Evolutionary conservation across 352 stramenopile genomes (phyloP), one percentile per base, ranked within the genome.

Genomic region (Chrysophaeum taylorii): DNA sequence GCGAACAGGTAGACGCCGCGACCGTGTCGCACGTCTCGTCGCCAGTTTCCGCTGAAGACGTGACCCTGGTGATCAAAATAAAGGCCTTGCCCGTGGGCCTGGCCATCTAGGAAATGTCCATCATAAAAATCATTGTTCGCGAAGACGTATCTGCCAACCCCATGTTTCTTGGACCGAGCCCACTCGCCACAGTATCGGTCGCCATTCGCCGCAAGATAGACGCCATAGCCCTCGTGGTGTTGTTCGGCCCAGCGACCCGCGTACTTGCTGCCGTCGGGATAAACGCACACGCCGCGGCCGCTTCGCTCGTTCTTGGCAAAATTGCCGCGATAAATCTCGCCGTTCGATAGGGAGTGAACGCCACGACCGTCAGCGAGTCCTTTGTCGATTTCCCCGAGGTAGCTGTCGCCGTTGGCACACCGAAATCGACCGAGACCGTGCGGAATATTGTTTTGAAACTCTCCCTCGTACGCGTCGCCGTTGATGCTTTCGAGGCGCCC

Each of bases 151-250:
- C 80, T 62, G 36, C 82, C 82, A 16, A 77, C 82, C 31, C 90
- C 90, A 12, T 94, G 77, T 36, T 89, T 90, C 76, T 86, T 81
- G 35, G 83, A 85, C 0, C 83, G 73, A n/a, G 79, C 63, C 87
- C 88, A 96, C 66, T 94, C 83, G 7, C 89, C 89, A 75, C 91
- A 84, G 77, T 94, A 96, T 70, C 86, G 31, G 36, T 79, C 73
- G 35, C 73, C 77, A 37, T 79, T 61, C 18, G 70, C 25, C 50
- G 12, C 27, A 4, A 81, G 48, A 37, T 67, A 82, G 25, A 82
- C 50, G 25, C 77, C 77, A 68, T 73, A 81, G 36, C 77, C 77
- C 41, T 82, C 61, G 45, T 73, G 73, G 36, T 73, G 63, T 38
- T 76, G 76, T n/a, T 73, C 36, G 60, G 64, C 45, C 77, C 78